Evolutionary conservation across 1,284 basidiomycete genomes (phyloP), one percentile per base, ranked within the genome.

Genomic region (Ustilago xerochloae): DNA sequence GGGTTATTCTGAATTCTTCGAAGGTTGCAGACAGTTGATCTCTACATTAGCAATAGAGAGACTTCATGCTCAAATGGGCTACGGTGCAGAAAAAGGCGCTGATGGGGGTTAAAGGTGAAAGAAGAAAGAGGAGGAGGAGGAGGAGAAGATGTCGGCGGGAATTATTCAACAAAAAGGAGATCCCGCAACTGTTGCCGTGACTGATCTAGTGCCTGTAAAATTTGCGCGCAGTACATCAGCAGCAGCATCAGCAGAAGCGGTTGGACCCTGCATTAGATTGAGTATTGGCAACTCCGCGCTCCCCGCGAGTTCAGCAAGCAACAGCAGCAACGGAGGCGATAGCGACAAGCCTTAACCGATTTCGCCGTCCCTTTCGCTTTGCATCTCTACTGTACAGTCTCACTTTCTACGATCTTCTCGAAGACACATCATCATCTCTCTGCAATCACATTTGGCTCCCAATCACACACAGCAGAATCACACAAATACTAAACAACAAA

Each of bases 261-360:
- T 43, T 43, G 24, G 20, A 49, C 47, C 55, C 53, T 55, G 53
- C 53, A 55, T 43, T 20, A n/a, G n/a, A n/a, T n/a, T n/a, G n/a
- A n/a, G n/a, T n/a, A 12, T 41, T 20, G 38, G n/a, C 6, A 3
- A 3, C 20, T n/a, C 36, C 28, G 18, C 48, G 8, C n/a, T n/a
- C n/a, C n/a, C n/a, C n/a, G n/a, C n/a, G n/a, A n/a, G n/a, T n/a
- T n/a, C n/a, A n/a, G n/a, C n/a, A n/a, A n/a, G n/a, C n/a, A n/a
- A n/a, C n/a, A n/a, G n/a, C n/a, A n/a, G n/a, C n/a, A n/a, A n/a
- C n/a, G n/a, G n/a, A n/a, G n/a, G n/a, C n/a, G n/a, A n/a, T n/a
- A n/a, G n/a, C n/a, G n/a, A n/a, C n/a, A n/a, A n/a, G n/a, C n/a
- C n/a, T n/a, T n/a, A n/a, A n/a, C n/a, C n/a, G n/a, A n/a, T n/a